Evolutionary conservation across 495 filamentous ascomycete genomes (phyloP), one percentile per base, ranked within the genome.

Genomic region (Cryomyces minteri): DNA sequence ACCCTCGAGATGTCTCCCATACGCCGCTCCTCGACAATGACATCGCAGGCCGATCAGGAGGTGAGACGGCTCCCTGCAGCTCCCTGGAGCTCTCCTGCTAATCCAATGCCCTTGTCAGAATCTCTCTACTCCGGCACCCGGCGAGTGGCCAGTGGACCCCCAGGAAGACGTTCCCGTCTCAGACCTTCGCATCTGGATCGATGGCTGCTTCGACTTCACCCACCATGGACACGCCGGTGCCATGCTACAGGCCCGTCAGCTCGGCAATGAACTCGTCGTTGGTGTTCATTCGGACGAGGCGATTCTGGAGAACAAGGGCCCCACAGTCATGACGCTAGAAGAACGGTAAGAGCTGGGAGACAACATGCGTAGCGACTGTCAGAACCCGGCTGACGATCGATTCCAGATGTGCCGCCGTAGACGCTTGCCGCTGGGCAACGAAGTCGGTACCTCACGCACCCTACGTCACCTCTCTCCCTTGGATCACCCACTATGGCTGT

Each of bases 201-300:
- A 99, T 64, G 90, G 90, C 43, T 99, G 90, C 65, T 99, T 93
- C 64, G 90, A 99, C 65, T 99, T 99, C 63, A 86, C 81, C 62
- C 90, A 99, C 61, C 90, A 99, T 55, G 90, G 90, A 51, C 90
- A 99, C 66, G 88, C 90, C 5, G 90, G 92, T 36, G 92, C 90
- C 43, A 90, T 96, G 73, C 75, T 96, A 14, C 90, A 99, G 59
- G 87, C 90, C 9, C 82, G 84, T 47, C 76, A 72, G 45, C 71
- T 95, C 18, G 92, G 92, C 46, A 79, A 73, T 43, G 82, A 88
- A 63, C 76, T 99, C 30, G 70, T 80, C 50, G 88, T 94, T 40
- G 90, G 90, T 31, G 77, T 96, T 42, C 90, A 99, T 62, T 90
- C 84, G 10, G 90, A 99, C 60, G 79, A 94, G 59, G 82, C 80